Conservation (phyloP, 768 basidiomycete genomes). For the Obba rivulosa region DNA sequence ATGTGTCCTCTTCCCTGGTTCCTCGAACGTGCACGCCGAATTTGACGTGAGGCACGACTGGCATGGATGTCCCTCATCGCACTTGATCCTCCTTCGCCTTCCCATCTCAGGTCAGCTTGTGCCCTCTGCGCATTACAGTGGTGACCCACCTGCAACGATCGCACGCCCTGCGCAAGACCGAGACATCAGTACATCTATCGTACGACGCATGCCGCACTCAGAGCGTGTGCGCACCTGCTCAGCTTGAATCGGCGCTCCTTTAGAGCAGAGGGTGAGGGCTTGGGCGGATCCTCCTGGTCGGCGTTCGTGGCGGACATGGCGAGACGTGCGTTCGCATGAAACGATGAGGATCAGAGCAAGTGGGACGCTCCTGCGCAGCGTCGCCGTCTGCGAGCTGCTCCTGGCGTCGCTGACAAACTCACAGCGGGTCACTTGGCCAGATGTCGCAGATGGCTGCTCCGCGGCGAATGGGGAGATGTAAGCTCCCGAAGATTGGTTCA, state of each 20-base stretch:
- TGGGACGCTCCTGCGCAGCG: too few relatives aligned
- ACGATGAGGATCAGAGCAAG: too few relatives aligned
- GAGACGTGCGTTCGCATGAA: too few relatives aligned
- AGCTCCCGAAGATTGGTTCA: too few relatives aligned
- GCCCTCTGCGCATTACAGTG: constrained; percentile 2
- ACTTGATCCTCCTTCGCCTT: constrained; percentile 80
- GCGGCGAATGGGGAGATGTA: too few relatives aligned
- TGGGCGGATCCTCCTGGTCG: too few relatives aligned
- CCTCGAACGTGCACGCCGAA: constrained; percentile 82
- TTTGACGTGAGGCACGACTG: constrained; percentile 82
- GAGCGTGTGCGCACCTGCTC: constrained; percentile 52
- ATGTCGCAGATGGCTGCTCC: too few relatives aligned
- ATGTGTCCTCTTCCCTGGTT: constrained; percentile 79
- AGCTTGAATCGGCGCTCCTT: constrained; percentile 86
- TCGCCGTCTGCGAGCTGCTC: too few relatives aligned
- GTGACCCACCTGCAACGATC: constrained; percentile 79
- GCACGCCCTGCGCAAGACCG: constrained; percentile 57
- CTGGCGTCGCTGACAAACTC: too few relatives aligned
- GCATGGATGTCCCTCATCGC: constrained; percentile 86
- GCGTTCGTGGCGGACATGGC: too few relatives aligned
- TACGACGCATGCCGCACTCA: background rate
- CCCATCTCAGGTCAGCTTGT: constrained; percentile 6
- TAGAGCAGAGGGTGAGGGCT: constrained; percentile 28
- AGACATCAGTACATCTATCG: background rate
- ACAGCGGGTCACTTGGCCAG: too few relatives aligned